phyloP scores from a whole-genome alignment of 345 rosid species.

The Corchorus capsularis region DNA sequence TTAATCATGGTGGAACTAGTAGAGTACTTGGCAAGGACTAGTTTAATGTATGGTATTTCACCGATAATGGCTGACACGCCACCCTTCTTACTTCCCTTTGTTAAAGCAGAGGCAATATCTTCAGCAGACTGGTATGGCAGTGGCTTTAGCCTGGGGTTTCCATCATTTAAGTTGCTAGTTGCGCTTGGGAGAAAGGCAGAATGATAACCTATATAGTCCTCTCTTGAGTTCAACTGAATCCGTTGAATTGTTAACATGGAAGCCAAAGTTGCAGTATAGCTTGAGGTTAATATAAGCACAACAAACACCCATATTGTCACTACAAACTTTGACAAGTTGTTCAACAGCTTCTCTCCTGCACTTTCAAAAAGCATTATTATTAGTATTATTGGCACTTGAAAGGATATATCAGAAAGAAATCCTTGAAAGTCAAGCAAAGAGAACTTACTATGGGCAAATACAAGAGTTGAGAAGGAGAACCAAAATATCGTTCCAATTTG shows the following conservation, averaged over 20 bases:
- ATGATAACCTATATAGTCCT: not conserved
- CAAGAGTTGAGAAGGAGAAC: conserved; percentile 28
- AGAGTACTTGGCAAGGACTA: conserved; percentile 4
- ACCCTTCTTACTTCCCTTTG: conserved; percentile 5
- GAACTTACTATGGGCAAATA: conserved; percentile 27
- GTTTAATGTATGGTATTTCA: conserved; percentile 19
- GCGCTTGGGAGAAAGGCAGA: not conserved
- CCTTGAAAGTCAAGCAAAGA: not conserved
- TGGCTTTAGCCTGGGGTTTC: not conserved
- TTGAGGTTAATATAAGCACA: conserved; percentile 22
- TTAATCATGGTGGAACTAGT: conserved; percentile 1
- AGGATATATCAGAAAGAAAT: not conserved
- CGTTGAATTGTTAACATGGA: conserved; percentile 23
- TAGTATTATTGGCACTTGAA: too few relatives aligned
- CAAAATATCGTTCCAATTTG: conserved; percentile 6
- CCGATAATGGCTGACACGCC: conserved; percentile 1
- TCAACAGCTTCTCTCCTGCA: conserved; percentile 22
- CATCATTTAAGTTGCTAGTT: not conserved
- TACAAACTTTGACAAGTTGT: conserved; percentile 20
- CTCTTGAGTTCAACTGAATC: not conserved
- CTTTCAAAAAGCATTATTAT: not conserved
- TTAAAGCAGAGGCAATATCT: conserved; percentile 2
- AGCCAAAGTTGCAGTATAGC: conserved; percentile 26
- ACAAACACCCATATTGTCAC: conserved; percentile 31
- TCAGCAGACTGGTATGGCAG: not conserved